Conservation (phyloP, 139 green algal genomes). For the Haematococcus lacustris region DNA sequence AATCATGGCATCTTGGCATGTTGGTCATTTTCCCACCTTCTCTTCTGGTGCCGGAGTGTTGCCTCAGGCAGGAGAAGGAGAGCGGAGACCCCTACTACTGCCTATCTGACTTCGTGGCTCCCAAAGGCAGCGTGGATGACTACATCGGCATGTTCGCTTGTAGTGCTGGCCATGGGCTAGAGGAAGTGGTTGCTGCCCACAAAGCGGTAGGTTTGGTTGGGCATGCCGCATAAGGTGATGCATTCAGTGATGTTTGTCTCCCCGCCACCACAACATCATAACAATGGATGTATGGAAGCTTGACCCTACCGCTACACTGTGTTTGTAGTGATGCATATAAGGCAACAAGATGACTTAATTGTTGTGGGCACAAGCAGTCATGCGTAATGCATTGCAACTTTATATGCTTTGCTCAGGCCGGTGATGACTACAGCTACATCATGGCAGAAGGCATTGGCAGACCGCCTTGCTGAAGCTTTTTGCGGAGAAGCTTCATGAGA, state of each 20-base stretch:
- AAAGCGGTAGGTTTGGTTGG: slow-evolving; percentile 48
- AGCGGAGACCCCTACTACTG: slow-evolving; percentile 75
- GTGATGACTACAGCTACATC: slow-evolving; percentile 93
- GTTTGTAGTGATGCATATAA: no score
- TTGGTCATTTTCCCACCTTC: no score
- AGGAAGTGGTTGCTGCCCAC: slow-evolving; percentile 67
- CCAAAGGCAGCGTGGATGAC: slow-evolving; percentile 72
- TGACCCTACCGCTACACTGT: no score
- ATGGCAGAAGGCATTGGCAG: slow-evolving; percentile 96
- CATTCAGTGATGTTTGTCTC: no score
- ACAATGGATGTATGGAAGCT: no score
- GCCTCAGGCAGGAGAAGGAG: no score
- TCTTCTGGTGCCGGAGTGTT: no score
- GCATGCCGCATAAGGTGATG: not conserved
- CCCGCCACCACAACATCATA: no score
- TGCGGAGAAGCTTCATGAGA: slow-evolving; percentile 91
- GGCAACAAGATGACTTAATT: no score
- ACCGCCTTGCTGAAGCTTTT: slow-evolving; percentile 95
- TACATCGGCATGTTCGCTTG: slow-evolving; percentile 96
- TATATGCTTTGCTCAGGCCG: slow-evolving; percentile 11
- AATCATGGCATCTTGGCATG: no score
- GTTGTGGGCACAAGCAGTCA: no score
- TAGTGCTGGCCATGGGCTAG: slow-evolving; percentile 79
- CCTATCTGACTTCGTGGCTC: slow-evolving; percentile 95
- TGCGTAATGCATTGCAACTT: not conserved